phyloP scores from a whole-genome alignment of 2,329 filamentous ascomycete species.

The Aplosporella prunicola region DNA sequence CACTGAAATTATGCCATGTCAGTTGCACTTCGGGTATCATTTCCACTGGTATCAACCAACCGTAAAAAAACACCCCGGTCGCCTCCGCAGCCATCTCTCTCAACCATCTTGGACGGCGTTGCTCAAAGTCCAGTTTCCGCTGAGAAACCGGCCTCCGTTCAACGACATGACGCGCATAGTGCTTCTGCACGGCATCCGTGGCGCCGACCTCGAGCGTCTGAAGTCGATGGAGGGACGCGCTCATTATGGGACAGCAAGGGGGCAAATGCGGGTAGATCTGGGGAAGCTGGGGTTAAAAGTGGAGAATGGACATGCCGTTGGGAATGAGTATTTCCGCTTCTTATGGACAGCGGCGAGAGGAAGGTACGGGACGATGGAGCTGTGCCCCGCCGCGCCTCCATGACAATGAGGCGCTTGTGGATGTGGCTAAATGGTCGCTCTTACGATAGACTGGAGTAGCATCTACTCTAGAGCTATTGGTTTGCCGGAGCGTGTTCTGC shows the following conservation, averaged over 20 bases:
- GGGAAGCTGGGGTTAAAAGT: no score
- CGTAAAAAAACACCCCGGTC: conserved; percentile 49
- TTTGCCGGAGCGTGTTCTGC: no score
- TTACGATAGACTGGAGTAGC: no score
- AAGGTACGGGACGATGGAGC: no score
- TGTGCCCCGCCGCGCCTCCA: no score
- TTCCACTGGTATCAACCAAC: conserved; percentile 18
- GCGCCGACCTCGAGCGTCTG: conserved; percentile 43
- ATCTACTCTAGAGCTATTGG: no score
- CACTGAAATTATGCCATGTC: conserved; percentile 14
- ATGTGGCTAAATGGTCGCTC: no score
- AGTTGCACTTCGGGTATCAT: neutral
- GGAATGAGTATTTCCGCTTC: no score
- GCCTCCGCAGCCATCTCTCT: conserved; percentile 49
- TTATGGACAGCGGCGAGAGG: no score
- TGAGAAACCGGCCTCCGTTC: conserved; percentile 43
- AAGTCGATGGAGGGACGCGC: conserved; percentile 15
- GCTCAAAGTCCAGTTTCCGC: conserved; percentile 47
- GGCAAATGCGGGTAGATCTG: no score
- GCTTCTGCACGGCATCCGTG: conserved; percentile 44
- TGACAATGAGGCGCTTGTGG: no score
- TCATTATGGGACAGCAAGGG: conserved; percentile 1
- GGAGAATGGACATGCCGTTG: no score
- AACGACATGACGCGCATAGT: conserved; percentile 43
- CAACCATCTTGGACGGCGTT: conserved; percentile 43